Evolutionary conservation across 2,329 filamentous ascomycete genomes (phyloP).

Genomic region (Nigrospora oryzae): DNA sequence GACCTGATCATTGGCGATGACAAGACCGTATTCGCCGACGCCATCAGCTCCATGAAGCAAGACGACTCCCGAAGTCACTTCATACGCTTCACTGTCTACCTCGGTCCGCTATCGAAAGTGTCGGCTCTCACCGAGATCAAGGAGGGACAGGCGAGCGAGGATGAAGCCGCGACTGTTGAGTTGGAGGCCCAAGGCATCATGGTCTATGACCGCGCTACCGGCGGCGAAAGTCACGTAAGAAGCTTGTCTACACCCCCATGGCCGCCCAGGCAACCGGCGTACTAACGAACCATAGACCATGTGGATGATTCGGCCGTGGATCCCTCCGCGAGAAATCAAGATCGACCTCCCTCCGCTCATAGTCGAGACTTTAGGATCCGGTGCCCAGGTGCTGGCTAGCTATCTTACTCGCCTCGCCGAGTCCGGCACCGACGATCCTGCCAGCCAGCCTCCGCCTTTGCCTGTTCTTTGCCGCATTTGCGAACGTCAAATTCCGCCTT

Average conservation of each 20-base stretch:
- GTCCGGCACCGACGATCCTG: conserved; percentile 65
- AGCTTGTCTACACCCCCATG: background rate
- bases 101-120: conserved; percentile 63
- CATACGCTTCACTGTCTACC: conserved; percentile 67
- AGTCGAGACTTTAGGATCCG: conserved; percentile 88
- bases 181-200: conserved; percentile 97
- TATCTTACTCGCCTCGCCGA: conserved; percentile 89
- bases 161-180: conserved; percentile 52
- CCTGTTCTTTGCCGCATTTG: conserved; percentile 94
- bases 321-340: conserved; percentile 82
- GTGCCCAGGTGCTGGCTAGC: conserved; percentile 87
- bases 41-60: conserved; percentile 80
- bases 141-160: conserved; percentile 24
- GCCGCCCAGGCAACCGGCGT: too few relatives aligned
- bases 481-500: conserved; percentile 91
- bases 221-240: conserved; percentile 83
- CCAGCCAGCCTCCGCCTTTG: conserved; percentile 68
- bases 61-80: conserved; percentile 92
- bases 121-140: conserved; percentile 33
- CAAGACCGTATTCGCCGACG: conserved; percentile 70
- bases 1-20: conserved; percentile 74
- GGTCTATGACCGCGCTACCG: conserved; percentile 85
- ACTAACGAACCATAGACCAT: conserved; percentile 58
- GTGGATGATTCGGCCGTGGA: conserved; percentile 98
- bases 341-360: conserved; percentile 87